Base-by-base conservation (phyloP, 164 flowering plant species). In the Chimonanthus praecox region DNA sequence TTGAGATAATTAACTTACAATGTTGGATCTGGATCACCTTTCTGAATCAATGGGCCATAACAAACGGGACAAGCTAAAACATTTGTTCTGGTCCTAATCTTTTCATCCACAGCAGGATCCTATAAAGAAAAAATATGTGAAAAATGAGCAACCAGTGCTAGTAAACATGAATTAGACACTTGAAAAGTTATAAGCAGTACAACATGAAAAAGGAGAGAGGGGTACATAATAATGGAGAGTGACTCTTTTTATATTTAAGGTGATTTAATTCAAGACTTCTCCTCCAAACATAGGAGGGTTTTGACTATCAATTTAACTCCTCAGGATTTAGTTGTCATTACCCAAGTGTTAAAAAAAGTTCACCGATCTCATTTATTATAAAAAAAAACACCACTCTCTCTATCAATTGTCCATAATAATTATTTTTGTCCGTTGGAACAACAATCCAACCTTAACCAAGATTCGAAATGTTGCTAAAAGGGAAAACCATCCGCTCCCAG, bases 31-130 rank as follows among this genome's bases (percentile, higher is more conserved):
- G 80, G 18, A 67, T 80, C 84, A 44, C 79, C 79, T 45, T 71
- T 82, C 79, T 73, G 67, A 9, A 66, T 77, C 33, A 93, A 70
- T 16, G 78, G 82, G 10, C 82, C 80, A 75, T 82, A 88, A 80
- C 98, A 93, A 64, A 93, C 82, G 46, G 98, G 93, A 74, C 98
- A 93, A 73, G 94, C 97, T 72, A 92, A 84, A 61, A 81, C 65
- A 78, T 68, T 78, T 64, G 75, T 80, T 64, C 71, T 70, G 62
- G 67, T 72, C 46, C 44, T 76, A 47, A 47, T 83, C 58, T 78
- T 70, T 54, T 80, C 85, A 71, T 76, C 79, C 49, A 77, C 60
- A 72, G 74, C n/a, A 64, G 83, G 71, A 58, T 79, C 89, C 97
- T 91, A 71, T 61, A 75, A 33, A 64, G 47, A 76, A 54, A 46